Base-by-base conservation (phyloP, 805 yeast species). In the Candida michaelii region DNA sequence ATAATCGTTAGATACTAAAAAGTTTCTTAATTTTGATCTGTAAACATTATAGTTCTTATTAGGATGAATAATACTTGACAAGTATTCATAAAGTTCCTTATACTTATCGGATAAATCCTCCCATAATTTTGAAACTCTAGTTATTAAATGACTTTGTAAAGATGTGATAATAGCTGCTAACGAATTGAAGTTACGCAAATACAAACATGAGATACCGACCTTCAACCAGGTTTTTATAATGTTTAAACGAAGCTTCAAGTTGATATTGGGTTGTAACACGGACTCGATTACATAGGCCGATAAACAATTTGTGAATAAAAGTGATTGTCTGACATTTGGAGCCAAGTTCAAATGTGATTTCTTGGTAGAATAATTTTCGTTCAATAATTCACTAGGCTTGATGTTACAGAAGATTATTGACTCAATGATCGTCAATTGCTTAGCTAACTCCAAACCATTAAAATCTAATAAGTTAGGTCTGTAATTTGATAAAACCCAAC, bases 131-230 rank as follows among this genome's bases (percentile, higher is more conserved):
- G 69, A 59, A 39, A 85, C 60, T 58, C 93, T 71, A 0, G 88
- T 80, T 31, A 86, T 65, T 31, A 83, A 71, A 56, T 83, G 86
- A 39, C 84, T 82, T 57, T 86, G 95, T 47, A 86, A 66, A 1
- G 89, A 74, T 0, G 89, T 84, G 66, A 86, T 79, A 35, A 86
- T 83, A 1, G 91, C 83, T 1, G 91, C 90, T 47, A 86, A 66
- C 0, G 93, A 82, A 56, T 86, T 86, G 66, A 81, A 85, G 57
- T 86, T 86, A 46, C 89, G 69, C 58, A 85, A 70, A 53, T 85
- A 83, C 31, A 83, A 69, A 50, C 89, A 82, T 1, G 89, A 82
- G 40, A 83, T 69, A 0, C 89, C 86, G 25, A 85, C 73, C 54
- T 83, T 83, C 44, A 86, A 63, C 95, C 95, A 86, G 11, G 79